Percentiles rank a stretch among this genome's conserved stretches.
phyloP scores from a whole-genome alignment of 2,329 filamentous ascomycete genomes.

The Ceratocystis ficicola region DNA sequence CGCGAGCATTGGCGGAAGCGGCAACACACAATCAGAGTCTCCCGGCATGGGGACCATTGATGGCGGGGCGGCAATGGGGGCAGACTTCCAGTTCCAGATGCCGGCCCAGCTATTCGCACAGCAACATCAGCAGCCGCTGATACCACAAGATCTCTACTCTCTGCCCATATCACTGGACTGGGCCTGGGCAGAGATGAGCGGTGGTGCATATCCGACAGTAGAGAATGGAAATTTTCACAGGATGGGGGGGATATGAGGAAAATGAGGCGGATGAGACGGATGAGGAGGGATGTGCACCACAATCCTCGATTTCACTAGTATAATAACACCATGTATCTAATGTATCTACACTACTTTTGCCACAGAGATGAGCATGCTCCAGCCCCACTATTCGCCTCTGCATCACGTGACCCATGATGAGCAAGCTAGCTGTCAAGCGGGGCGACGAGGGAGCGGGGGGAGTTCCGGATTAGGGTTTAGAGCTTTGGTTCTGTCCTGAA shows the following conservation, averaged over 20 bases:
- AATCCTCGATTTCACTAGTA: neutral
- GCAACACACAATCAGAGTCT: neutral
- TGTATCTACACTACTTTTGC: neutral
- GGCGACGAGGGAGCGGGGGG: neutral
- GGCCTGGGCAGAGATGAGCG: slow-evolving; percentile 61
- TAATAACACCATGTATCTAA: neutral
- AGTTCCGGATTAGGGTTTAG: neutral
- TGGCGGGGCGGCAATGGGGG: neutral
- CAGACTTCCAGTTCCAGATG: neutral
- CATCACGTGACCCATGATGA: neutral
- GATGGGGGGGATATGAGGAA: slow-evolving; percentile 23
- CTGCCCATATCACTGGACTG: slow-evolving; percentile 94
- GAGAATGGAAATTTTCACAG: slow-evolving; percentile 45
- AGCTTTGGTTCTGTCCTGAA: too few relatives aligned
- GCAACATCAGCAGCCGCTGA: slow-evolving; percentile 58
- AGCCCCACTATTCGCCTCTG: neutral
- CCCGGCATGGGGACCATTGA: neutral
- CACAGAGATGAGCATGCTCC: neutral
- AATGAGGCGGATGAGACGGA: neutral
- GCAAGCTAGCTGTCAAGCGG: neutral
- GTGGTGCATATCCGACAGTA: slow-evolving; percentile 51
- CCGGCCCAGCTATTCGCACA: neutral
- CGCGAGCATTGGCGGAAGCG: slow-evolving; percentile 21
- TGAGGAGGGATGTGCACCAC: neutral
- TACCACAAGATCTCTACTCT: slow-evolving; percentile 88